Evolutionary conservation across 192 early-diverging fungal genomes (phyloP), one percentile per base, ranked within the genome.

Genomic region (Coemansia sp.): DNA sequence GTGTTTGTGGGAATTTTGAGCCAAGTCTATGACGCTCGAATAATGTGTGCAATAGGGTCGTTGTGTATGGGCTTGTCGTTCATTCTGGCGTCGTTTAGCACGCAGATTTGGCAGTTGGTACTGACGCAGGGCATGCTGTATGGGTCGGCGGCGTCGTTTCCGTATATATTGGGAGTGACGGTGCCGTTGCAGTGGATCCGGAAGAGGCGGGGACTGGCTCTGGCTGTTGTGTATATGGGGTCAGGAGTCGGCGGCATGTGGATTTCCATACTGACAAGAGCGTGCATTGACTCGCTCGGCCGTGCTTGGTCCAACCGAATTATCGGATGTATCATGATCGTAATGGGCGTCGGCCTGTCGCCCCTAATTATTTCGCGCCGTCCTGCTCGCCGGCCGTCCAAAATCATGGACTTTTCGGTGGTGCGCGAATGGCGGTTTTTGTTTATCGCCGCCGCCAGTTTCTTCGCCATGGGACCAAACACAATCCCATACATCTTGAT

Each of bases 61-160:
- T 14, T 64, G 0, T n/a, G 42, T 0, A 69, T 81, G 73, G 71
- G 72, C 18, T 11, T 57, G 12, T 51, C 73, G 15, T 69, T 84
- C 21, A 62, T 84, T 11, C 48, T 74, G 25, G 82, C 82, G 6
- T 81, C 82, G 37, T 78, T 84, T 31, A 70, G 70, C 48, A 81
- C 82, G 3, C 48, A 71, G 58, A 34, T 83, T 2, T 83, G 82
- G 82, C 82, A 83, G 66, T 61, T 84, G 52, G 67, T 66, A 20
- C 18, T 84, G 56, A 78, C 82, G 12, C 82, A 84, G 37, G 82
- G 82, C 12, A 36, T 74, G 18, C 15, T 81, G 68, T 83, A 67
- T 25, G 76, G 81, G 7, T 34, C 60, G 3, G 66, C 70, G 0
- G 76, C 76, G 5, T 73, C 70, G 28, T 79, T 79, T 18, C 76